Conservation (phyloP, 257 asterid genomes). For the Vinca minor region DNA sequence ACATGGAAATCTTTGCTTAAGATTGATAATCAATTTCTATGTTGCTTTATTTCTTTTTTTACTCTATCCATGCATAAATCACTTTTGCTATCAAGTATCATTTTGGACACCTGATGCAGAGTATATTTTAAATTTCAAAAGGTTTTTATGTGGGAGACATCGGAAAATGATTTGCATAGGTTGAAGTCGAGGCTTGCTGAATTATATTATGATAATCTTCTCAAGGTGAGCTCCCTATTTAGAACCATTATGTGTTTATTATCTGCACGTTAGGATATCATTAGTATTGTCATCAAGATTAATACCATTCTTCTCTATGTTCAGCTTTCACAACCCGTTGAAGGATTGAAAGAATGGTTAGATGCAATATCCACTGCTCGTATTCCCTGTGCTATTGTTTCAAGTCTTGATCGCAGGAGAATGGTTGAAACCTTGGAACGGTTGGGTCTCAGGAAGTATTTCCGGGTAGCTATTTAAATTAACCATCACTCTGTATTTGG, state of each 20-base stretch:
- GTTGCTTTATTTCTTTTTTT: background rate
- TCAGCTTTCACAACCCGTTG: slow-evolving; percentile 73
- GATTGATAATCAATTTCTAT: background rate
- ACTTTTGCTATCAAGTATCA: background rate
- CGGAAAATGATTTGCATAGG: slow-evolving; percentile 50
- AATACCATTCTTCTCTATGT: slow-evolving; percentile 8
- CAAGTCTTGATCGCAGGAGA: slow-evolving; percentile 72
- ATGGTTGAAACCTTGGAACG: slow-evolving; percentile 69
- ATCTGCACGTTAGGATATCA: background rate
- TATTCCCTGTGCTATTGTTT: slow-evolving; percentile 95
- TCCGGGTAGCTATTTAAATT: slow-evolving; percentile 47
- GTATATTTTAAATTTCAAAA: slow-evolving; percentile 23
- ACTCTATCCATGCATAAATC: background rate
- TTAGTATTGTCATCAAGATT: background rate
- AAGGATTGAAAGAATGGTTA: slow-evolving; percentile 89
- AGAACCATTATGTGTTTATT: background rate
- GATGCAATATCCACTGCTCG: slow-evolving; percentile 82
- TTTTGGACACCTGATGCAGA: slow-evolving; percentile 1
- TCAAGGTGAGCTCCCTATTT: slow-evolving; percentile 39
- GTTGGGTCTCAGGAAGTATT: slow-evolving; percentile 73
- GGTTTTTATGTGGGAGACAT: slow-evolving; percentile 60
- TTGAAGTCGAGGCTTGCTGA: slow-evolving; percentile 66
- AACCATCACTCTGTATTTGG: background rate
- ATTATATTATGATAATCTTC: slow-evolving; percentile 62
- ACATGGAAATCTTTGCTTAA: background rate